Evolutionary conservation across 352 stramenopile species (phyloP), one percentile per base, ranked within the genome.

Genomic region (Phytophthora rubi): DNA sequence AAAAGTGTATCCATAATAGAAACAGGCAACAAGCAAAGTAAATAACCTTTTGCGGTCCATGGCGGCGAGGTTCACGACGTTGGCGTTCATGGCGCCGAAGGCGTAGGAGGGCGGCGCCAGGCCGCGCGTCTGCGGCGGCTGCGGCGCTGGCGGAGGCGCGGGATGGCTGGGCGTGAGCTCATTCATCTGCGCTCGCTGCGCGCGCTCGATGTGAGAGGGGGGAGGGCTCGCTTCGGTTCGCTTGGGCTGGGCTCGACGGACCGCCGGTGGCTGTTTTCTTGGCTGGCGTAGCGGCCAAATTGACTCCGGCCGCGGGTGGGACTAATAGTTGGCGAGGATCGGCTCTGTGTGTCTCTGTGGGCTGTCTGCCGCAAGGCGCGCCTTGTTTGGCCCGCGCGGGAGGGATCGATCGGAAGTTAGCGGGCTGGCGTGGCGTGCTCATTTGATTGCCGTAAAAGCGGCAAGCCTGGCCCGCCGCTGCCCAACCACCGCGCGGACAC

Each of bases 261-360:
- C 28, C 21, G 35, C 45, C 16, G 53, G 49, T 70, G 52, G 53
- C 71, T 73, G 62, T 66, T 76, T 73, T 73, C 59, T 79, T 71
- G 68, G 72, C 68, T 76, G 68, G 57, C 49, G 68, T 69, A 45
- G 56, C 68, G 67, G 58, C 62, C 68, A 54, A 52, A 39, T 65
- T 72, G 71, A 59, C 67, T 78, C 59, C 45, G 61, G 62, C 67
- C 66, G 66, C 65, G 64, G 69, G 64, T 80, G 73, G 72, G 73
- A 76, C 69, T 80, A 79, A 71, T 79, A 73, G 62, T 73, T 79
- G 68, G 72, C 56, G 63, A 79, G 55, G 63, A 76, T 79, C 68
- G 68, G 59, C 68, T 76, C 53, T 72, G 54, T 65, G 61, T 66
- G 49, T 70, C 16, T 60, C 9, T 39, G 56, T 75, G 59, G 65